These are phyloP conservation scores for Fusarium tricinctum DNA, from an alignment of 2,329 filamentous ascomycete species.

Conservation along the genomic window DNA sequence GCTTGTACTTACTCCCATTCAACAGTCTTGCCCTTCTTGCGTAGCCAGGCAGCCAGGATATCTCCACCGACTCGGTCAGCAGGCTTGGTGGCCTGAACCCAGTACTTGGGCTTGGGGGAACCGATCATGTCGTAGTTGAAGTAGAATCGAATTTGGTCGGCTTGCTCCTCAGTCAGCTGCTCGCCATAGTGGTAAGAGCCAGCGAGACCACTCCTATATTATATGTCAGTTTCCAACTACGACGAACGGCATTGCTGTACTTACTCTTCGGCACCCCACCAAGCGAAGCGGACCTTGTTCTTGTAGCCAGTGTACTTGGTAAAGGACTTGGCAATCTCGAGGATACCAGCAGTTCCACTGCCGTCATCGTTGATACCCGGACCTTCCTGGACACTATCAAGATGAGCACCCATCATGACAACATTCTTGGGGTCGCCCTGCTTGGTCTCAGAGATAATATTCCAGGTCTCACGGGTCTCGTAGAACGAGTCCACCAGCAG, in stretches of 20 bases:
- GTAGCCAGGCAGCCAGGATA: constrained; percentile 54
- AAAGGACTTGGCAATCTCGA: constrained; percentile 57
- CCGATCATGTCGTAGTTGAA: constrained; percentile 81
- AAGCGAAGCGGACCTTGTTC: constrained; percentile 61
- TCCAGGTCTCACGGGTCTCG: constrained; percentile 57
- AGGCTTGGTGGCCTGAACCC: constrained; percentile 58
- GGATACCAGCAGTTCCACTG: constrained; percentile 55
- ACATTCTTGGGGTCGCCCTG: constrained; percentile 59
- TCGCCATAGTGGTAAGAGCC: constrained; percentile 60
- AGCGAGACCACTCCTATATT: constrained; percentile 55
- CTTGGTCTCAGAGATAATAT: constrained; percentile 61
- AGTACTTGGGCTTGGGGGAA: constrained; percentile 57
- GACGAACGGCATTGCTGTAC: not conserved
- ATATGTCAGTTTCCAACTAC: constrained; percentile 22
- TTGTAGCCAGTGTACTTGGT: constrained; percentile 56
- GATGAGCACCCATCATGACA: constrained; percentile 59
- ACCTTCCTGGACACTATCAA: constrained; percentile 58
- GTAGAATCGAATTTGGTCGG: constrained; percentile 73
- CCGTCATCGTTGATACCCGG: constrained; percentile 60
- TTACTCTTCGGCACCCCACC: constrained; percentile 61
- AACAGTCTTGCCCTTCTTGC: constrained; percentile 53
- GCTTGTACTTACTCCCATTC: constrained; percentile 49
- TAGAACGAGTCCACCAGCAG: constrained; percentile 56
- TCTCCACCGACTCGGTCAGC: constrained; percentile 56
- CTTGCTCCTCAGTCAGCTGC: constrained; percentile 55